phyloP scores from a whole-genome alignment of 2,329 filamentous ascomycete genomes.

The Onygenales sp. region DNA sequence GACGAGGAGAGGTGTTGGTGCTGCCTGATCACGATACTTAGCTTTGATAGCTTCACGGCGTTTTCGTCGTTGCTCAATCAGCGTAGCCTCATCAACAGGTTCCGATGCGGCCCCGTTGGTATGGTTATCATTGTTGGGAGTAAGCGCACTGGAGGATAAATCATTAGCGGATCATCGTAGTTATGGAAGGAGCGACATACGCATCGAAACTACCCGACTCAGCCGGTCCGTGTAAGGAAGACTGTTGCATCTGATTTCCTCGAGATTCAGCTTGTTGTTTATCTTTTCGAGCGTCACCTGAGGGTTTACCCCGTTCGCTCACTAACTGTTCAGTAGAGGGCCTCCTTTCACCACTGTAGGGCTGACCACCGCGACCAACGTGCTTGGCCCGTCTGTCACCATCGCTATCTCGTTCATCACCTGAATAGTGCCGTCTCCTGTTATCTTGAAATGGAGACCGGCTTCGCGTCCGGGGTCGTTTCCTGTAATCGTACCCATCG shows the following conservation, averaged over 20 bases:
- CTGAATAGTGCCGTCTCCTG: slow-evolving; percentile 28
- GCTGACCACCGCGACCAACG: slow-evolving; percentile 14
- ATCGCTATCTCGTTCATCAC: slow-evolving; percentile 24
- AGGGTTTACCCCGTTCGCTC: slow-evolving; percentile 55
- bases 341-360: slow-evolving; percentile 34
- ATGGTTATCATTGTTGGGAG: slow-evolving; percentile 14
- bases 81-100: slow-evolving; percentile 67
- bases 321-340: slow-evolving; percentile 49
- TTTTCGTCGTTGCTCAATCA: slow-evolving; percentile 77
- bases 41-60: slow-evolving; percentile 76
- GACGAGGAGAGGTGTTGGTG: slow-evolving; percentile 54
- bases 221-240: slow-evolving; percentile 26
- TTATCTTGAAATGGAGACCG: slow-evolving; percentile 35
- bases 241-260: slow-evolving; percentile 49
- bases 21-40: slow-evolving; percentile 63
- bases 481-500: slow-evolving; percentile 38
- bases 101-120: slow-evolving; percentile 39
- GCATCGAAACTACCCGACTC: slow-evolving; percentile 25
- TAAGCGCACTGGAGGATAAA: slow-evolving; percentile 12
- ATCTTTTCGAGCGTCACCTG: slow-evolving; percentile 48
- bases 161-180: slow-evolving; percentile 2
- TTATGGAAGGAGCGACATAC: slow-evolving; percentile 27
- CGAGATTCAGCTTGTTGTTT: slow-evolving; percentile 60
- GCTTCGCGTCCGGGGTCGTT: slow-evolving; percentile 48
- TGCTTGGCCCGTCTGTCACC: slow-evolving; percentile 19